Percentiles rank a stretch among this genome's conserved stretches.
Conservation (phyloP, 1,139 yeast species). For the Keqinozyma sinolaborantium region DNA sequence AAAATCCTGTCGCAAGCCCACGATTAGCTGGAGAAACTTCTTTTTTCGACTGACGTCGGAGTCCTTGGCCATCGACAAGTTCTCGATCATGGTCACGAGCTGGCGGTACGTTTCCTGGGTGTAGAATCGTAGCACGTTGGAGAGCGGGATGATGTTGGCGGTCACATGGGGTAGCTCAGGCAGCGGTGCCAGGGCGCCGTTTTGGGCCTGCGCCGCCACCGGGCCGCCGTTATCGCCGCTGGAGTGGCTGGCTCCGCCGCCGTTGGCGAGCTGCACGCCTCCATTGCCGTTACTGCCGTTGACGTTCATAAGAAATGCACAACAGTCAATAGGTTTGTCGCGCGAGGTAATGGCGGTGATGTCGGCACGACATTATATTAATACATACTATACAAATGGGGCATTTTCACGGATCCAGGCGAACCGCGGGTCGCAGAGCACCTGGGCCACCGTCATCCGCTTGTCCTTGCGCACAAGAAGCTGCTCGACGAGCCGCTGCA, state of each 20-base stretch:
- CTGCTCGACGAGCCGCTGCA: conserved; percentile 29
- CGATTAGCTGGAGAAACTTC: conserved; percentile 62
- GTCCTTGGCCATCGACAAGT: conserved; percentile 38
- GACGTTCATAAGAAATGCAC: background rate
- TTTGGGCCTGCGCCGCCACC: no score
- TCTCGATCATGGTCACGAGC: conserved; percentile 58
- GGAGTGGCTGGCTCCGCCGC: background rate
- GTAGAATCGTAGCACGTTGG: conserved; percentile 55
- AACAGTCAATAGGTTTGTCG: background rate
- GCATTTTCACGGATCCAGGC: conserved; percentile 17
- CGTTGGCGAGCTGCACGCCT: background rate
- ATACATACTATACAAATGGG: conserved; percentile 8
- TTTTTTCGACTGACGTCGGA: conserved; percentile 62
- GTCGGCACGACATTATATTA: background rate
- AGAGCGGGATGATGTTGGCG: conserved; percentile 64
- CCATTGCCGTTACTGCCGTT: background rate
- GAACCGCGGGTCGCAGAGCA: conserved; percentile 12
- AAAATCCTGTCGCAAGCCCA: conserved; percentile 74
- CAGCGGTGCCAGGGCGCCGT: no score
- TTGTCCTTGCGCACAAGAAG: conserved; percentile 40
- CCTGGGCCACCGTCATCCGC: conserved; percentile 16
- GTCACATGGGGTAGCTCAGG: conserved; percentile 74
- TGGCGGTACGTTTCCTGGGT: conserved; percentile 65
- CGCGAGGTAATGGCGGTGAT: background rate
- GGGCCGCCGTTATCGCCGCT: no score